Conservation (phyloP, 805 yeast species). For the Candida stauntonica region DNA sequence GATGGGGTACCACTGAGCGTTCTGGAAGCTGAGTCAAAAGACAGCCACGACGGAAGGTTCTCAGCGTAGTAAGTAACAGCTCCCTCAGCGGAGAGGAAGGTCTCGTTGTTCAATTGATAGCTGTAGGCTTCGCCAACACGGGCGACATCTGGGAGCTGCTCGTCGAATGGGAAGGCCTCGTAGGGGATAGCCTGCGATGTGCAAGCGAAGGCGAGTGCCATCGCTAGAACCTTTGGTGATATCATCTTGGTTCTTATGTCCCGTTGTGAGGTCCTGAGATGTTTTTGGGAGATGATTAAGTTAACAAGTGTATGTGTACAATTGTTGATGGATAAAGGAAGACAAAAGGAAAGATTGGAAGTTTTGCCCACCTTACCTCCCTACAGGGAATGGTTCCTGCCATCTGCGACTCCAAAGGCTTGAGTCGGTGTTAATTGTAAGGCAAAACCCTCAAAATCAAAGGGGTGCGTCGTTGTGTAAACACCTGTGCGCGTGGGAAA, state of each 20-base stretch:
- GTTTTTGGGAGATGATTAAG: not conserved
- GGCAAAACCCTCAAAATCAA: too few species aligned
- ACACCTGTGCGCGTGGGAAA: slow-evolving; percentile 3
- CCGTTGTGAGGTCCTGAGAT: not conserved
- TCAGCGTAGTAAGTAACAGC: slow-evolving; percentile 51
- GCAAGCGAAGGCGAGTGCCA: slow-evolving; percentile 3
- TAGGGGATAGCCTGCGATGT: slow-evolving; percentile 40
- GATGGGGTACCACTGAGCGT: slow-evolving; percentile 68
- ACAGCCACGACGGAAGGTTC: slow-evolving; percentile 73
- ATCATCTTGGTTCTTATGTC: not conserved
- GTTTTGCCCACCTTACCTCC: too few species aligned
- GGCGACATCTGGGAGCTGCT: slow-evolving; percentile 88
- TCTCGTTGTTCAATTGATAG: slow-evolving; percentile 66
- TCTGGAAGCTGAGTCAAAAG: slow-evolving; percentile 58
- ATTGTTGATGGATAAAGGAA: too few species aligned
- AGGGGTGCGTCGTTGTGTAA: slow-evolving; percentile 1
- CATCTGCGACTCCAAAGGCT: too few species aligned
- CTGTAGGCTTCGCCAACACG: slow-evolving; percentile 55
- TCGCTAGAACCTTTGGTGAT: slow-evolving; percentile 1
- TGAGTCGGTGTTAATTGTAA: too few species aligned
- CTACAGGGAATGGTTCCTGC: too few species aligned
- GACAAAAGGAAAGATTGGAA: too few species aligned
- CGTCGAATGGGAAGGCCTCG: slow-evolving; percentile 70
- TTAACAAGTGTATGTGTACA: too few species aligned
- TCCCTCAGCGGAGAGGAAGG: slow-evolving; percentile 49